Evolutionary conservation across 495 filamentous ascomycete species (phyloP), one percentile per base, ranked within the genome.

Genomic region (Talaromyces adpressus): DNA sequence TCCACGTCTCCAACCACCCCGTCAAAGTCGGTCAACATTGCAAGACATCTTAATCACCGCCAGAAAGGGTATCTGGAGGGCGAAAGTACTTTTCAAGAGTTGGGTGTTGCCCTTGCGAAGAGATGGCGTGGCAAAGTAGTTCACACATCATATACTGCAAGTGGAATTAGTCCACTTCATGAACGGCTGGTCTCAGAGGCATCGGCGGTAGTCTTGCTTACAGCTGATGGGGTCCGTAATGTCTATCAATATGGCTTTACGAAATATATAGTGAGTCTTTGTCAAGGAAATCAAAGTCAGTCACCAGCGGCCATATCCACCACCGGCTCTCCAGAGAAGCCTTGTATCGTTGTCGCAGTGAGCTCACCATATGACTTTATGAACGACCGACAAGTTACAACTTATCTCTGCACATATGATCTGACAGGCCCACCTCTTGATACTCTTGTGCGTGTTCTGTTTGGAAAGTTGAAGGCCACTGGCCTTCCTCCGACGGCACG

Each of bases 281-380:
- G 59, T 30, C 59, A 61, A 29, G 41, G 36, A n/a, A 45, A n/a
- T 47, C 59, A 49, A 61, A 27, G 6, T 16, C 34, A 47, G 34
- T 47, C 36, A 6, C 25, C 36, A 22, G 12, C 59, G 16, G 34
- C 20, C 12, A 14, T 18, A 22, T 32, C 16, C 23, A 32, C 9
- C 12, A n/a, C 3, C 20, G 25, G 36, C 20, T 7, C 36, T 18
- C 14, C 18, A 12, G 59, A 45, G 12, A 61, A 61, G 36, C 59
- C 59, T 27, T 61, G 59, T 30, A 47, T 61, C 14, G 59, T 61
- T 20, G 59, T 61, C 34, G 59, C 59, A 20, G 59, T 47, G 6
- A 61, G 59, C 36, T 61, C 59, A 6, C 59, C 59, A 27, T 61
- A 61, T 32, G 59, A 61, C 41, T 61, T 61, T 29, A 61, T 61